Base-by-base conservation (phyloP, 768 basidiomycete genomes). In the Erythrobasidium yunnanense region DNA sequence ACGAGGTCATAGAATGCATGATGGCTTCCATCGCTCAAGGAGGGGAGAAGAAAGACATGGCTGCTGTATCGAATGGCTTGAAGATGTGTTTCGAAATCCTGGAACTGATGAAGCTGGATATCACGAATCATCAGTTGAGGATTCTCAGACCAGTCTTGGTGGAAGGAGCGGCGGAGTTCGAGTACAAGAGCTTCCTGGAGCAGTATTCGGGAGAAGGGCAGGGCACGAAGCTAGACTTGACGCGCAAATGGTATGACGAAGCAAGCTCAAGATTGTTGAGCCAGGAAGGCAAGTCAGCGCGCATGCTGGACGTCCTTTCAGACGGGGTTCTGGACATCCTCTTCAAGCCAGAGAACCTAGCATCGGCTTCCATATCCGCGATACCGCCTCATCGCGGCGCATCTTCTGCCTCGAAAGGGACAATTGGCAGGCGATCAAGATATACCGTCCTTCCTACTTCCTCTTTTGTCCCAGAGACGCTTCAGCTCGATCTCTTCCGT, bases 31-130 rank as follows among this genome's bases (percentile, higher is more conserved):
- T 62, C 30, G 29, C 27, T 13, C 7, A 46, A 35, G 56, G 56
- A 30, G 56, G 34, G 8, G 67, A 70, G 53, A 68, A 53, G 82
- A 84, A 75, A 79, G 81, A 8, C 81, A 81, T 4, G 81, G 78
- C 80, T 62, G 83, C 85, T 69, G 84, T 86, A 7, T 83, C 89
- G 51, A 81, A 78, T 65, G 87, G 88, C 6, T 81, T 92, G 66
- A 80, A 86, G 68, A 81, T 85, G 81, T 89, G 88, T 78, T 83
- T 91, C 75, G 90, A 92, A 74, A 85, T 93, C 68, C 79, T 92
- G 38, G 91, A 93, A 78, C 81, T 92, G 67, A 93, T 95, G 91
- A 92, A 92, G 80, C 81, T 95, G 73, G 91, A 95, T 76, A 91
- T 95, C 68, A 91, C 91, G 27, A 95, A 95, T 75, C 91, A 93